Base-by-base conservation (phyloP, 306 rosid genomes). In the Hylodesmum podocarpum region DNA sequence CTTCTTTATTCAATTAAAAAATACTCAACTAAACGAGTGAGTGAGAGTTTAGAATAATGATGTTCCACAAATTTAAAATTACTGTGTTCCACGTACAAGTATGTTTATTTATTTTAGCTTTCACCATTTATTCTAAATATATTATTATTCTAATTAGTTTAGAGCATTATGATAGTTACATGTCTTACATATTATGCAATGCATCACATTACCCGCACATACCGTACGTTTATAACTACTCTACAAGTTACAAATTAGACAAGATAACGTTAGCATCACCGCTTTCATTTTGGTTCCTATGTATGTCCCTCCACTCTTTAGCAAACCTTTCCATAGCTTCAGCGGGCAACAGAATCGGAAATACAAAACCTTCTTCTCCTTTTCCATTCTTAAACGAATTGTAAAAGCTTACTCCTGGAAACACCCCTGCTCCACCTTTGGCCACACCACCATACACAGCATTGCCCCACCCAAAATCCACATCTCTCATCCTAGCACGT, bases 381-480 rank as follows among this genome's bases (percentile, higher is more conserved):
- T 55, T 58, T 4, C 24, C 14, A 3, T 76, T 82, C 3, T 11
- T 79, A 16, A 15, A 15, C 0, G 54, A 41, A 0, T 67, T 1
- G 2, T 6, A 57, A 68, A 24, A 83, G 49, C 77, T 77, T 36
- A n/a, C 50, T 8, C 70, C 71, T 0, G 49, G 70, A 13, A 39
- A 5, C 3, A 34, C 0, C 8, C 70, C 75, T 4, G 43, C 78
- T n/a, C 66, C 82, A 5, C 49, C 72, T 12, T 24, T 27, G 8
- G 86, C 76, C 0, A 11, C 44, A 13, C 88, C 89, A 13, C 68
- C 83, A 73, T 37, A 85, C 3, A 65, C 33, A 0, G 90, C 80
- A 15, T 59, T 71, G 3, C 90, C 91, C 91, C 90, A 88, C 2
- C 96, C 93, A 29, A 84, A 88, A 49, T 84, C 46, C 3, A 87